phyloP scores from a whole-genome alignment of 2,329 filamentous ascomycete genomes.

The Scedosporium boydii region DNA sequence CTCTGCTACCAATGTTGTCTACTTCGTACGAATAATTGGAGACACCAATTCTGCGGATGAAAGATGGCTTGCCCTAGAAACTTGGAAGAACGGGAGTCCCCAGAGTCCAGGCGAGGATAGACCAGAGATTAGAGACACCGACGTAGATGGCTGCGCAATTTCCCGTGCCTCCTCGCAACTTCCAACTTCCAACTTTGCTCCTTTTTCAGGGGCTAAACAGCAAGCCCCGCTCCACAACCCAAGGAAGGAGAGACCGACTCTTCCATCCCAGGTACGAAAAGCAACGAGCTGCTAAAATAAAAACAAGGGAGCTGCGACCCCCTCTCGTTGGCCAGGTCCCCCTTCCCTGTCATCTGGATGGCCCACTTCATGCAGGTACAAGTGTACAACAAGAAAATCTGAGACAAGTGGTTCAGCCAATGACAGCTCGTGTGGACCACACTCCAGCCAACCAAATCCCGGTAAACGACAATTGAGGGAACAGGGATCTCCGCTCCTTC shows the following conservation, averaged over 20 bases:
- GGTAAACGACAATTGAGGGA: not conserved
- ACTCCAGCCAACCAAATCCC: not conserved
- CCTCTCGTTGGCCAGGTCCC: not conserved
- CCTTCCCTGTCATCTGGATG: not conserved
- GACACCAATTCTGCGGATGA: not conserved
- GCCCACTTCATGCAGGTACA: constrained; percentile 16
- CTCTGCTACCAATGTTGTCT: too few species aligned
- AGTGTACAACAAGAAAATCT: constrained; percentile 12
- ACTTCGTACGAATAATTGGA: not conserved
- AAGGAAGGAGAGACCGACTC: not conserved
- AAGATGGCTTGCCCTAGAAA: not conserved
- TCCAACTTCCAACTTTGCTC: not conserved
- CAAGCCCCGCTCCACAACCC: not conserved
- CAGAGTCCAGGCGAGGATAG: too few species aligned
- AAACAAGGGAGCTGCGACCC: not conserved
- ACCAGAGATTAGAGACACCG: too few species aligned
- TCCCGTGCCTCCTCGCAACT: not conserved
- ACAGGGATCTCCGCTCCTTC: not conserved
- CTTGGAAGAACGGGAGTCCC: too few species aligned
- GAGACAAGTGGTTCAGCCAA: constrained; percentile 16
- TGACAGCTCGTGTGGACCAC: not conserved
- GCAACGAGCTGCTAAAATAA: not conserved
- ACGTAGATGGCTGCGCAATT: not conserved
- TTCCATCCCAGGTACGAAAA: not conserved
- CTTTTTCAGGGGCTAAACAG: not conserved